Evolutionary conservation across 2,329 filamentous ascomycete genomes (phyloP).

Genomic region (Thermomyces lanuginosus): DNA sequence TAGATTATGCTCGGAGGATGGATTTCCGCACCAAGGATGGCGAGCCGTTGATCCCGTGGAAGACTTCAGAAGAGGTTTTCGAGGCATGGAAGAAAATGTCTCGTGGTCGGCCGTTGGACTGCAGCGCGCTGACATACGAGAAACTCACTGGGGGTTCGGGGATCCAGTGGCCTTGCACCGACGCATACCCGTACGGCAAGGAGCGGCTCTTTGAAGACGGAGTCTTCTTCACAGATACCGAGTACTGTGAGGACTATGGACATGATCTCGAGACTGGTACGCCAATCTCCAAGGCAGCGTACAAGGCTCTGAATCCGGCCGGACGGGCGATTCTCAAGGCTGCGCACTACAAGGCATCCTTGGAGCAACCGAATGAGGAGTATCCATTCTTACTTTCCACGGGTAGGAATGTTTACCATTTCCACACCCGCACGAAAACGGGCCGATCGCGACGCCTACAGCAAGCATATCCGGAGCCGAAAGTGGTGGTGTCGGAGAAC

Average conservation of each 20-base stretch:
- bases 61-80: conserved; percentile 18
- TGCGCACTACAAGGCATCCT: conserved; percentile 15
- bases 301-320: conserved; percentile 16
- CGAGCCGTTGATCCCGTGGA: conserved; percentile 16
- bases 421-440: conserved; percentile 25
- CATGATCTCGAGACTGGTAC: conserved; percentile 24
- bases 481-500: conserved; percentile 13
- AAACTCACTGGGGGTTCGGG: conserved; percentile 21
- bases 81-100: conserved; percentile 22
- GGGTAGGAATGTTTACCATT: conserved; percentile 19
- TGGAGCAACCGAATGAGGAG: conserved; percentile 16
- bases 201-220: conserved; percentile 20
- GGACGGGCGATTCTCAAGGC: conserved; percentile 22
- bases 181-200: conserved; percentile 16
- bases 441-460: conserved; percentile 17
- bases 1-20: conserved; percentile 21
- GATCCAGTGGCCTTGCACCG: conserved; percentile 24
- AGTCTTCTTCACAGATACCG: conserved; percentile 20
- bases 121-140: conserved; percentile 18
- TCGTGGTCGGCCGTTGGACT: conserved; percentile 21
- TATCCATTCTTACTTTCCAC: conserved; percentile 20
- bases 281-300: conserved; percentile 16
- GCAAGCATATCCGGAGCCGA: conserved; percentile 15
- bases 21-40: conserved; percentile 20
- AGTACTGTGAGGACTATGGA: conserved; percentile 22